Evolutionary conservation across 2,329 filamentous ascomycete genomes (phyloP).

Genomic region (Pyricularia pennisetigena): DNA sequence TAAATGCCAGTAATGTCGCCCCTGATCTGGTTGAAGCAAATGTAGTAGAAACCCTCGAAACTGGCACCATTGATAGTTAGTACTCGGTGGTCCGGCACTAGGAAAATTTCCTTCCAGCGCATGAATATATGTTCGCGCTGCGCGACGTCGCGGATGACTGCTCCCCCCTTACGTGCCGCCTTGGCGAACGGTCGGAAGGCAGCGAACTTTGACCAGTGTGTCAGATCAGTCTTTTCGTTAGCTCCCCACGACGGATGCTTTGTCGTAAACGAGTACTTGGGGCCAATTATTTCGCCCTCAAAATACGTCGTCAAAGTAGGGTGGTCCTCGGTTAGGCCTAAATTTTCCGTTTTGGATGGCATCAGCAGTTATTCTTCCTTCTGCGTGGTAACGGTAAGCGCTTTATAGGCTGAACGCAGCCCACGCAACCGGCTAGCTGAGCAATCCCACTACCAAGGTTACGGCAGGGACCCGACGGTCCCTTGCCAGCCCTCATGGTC

Average conservation of each 20-base stretch:
- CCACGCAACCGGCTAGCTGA: conserved; percentile 6
- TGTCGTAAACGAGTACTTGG: conserved; percentile 89
- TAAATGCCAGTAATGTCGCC: conserved; percentile 90
- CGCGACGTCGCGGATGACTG: conserved; percentile 56
- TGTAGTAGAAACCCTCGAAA: conserved; percentile 98
- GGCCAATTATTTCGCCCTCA: conserved; percentile 94
- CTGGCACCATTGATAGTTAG: conserved; percentile 87
- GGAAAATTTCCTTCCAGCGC: conserved; percentile 98
- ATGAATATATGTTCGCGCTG: conserved; percentile 91
- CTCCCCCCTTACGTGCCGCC: conserved; percentile 45
- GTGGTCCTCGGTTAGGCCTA: conserved; percentile 89
- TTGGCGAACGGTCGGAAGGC: conserved; percentile 70
- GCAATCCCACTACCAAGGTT: not conserved
- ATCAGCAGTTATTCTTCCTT: not conserved
- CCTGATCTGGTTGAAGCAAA: conserved; percentile 89
- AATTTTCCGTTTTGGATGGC: conserved; percentile 9
- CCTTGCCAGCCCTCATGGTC: not conserved
- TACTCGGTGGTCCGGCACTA: conserved; percentile 90
- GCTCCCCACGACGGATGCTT: conserved; percentile 86
- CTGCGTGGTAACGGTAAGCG: not conserved
- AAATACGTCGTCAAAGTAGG: conserved; percentile 98
- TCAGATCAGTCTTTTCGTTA: conserved; percentile 80
- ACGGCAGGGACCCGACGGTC: not conserved
- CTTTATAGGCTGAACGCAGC: not conserved
- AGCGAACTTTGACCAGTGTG: conserved; percentile 85